Base-by-base conservation (phyloP, 1,284 basidiomycete genomes). In the Athelia sp. region DNA sequence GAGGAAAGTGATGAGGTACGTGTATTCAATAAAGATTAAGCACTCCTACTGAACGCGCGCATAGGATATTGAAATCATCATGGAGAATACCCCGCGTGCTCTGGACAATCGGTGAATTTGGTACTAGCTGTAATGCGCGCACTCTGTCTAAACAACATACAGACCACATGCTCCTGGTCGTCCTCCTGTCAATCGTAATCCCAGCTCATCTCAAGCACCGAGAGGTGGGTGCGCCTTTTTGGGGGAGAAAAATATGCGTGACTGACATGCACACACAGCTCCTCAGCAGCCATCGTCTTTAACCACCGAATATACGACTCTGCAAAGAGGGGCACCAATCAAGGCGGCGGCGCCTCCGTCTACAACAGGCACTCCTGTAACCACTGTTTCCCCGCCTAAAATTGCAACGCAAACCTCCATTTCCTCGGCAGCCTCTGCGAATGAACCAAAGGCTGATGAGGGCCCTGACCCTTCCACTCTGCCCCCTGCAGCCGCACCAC, bases 281-380 rank as follows among this genome's bases (percentile, higher is more conserved):
- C 72, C 75, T 10, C 76, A 73, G 43, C 81, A 84, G 26, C 26
- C 26, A 29, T 29, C 26, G 1, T 79, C 87, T 51, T 73, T 93
- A 48, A 91, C 91, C 17, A 94, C 93, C 9, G 93, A 96, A 68
- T 95, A 96, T 66, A 93, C 87, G 0, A 90, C 90, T 8, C 81
- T 86, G n/a, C 79, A 89, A 52, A 76, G 92, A 42, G 84, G 82
- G 8, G 76, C 70, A 17, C 62, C 69, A 46, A 56, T 64, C 17
- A 55, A 61, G 29, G 52, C 62, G 29, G 38, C 45, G 49, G 31
- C 67, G 58, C 51, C 62, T 52, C 53, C 64, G 38, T 26, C 53
- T 55, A 50, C 62, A 57, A 31, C 45, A 53, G 23, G 31, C 54
- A 21, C 29, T 54, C 46, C 26, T 40, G 8, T 63, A 55, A 51